Conservation (phyloP, 148 eudicot species). For the Camellia lanceoleosa region DNA sequence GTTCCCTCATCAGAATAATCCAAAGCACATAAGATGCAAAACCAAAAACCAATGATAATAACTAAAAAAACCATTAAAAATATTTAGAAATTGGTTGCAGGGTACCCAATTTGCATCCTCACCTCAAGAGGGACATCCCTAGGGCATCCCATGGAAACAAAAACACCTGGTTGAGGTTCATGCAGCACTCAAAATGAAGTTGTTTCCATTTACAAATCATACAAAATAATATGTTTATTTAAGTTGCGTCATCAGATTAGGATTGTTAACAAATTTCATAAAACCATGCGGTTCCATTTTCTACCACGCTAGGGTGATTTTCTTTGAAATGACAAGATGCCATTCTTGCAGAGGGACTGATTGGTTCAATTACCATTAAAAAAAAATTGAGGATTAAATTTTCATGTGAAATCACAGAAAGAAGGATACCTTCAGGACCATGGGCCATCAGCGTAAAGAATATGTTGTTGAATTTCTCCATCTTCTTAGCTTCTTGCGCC, state of each 20-base stretch:
- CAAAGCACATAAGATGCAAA: background rate
- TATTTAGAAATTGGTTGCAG: no score
- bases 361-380: background rate
- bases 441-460: conserved; percentile 88
- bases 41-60: no score
- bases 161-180: no score
- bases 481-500: conserved; percentile 89
- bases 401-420: background rate
- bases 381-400: background rate
- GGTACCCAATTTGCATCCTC: background rate
- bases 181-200: background rate
- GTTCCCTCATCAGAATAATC: background rate
- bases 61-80: no score
- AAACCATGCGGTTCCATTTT: background rate
- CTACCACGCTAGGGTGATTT: background rate
- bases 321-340: conserved; percentile 1
- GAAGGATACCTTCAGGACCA: conserved; percentile 75
- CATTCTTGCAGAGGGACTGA: background rate
- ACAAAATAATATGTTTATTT: background rate
- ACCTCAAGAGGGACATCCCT: background rate
- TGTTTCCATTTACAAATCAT: background rate
- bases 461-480: conserved; percentile 91
- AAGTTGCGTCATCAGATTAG: background rate
- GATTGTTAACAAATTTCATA: background rate
- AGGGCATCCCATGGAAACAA: background rate